Percentiles rank a stretch among this genome's conserved stretches.
These are phyloP conservation scores for Paxillus rubicundulus DNA, from an alignment of 768 basidiomycete species.

Conservation along the genomic window DNA sequence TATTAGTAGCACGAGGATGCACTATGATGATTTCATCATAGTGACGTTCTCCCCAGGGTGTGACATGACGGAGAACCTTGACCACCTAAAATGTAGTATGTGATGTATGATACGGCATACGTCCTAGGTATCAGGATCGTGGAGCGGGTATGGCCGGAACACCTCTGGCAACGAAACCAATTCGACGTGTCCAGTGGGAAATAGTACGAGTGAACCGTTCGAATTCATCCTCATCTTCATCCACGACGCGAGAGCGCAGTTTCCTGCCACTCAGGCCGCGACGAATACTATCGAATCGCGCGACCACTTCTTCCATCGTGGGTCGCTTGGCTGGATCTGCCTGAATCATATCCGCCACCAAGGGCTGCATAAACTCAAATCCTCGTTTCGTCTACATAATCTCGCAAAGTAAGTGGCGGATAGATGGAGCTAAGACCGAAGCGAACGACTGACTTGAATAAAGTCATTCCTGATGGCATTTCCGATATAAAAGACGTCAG, in stretches of 20 bases:
- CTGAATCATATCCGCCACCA: slow-evolving; percentile 22
- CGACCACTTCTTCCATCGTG: slow-evolving; percentile 19
- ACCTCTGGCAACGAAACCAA: slow-evolving; percentile 8
- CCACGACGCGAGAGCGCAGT: slow-evolving; percentile 30
- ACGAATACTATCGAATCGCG: slow-evolving; percentile 15
- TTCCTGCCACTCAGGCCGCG: slow-evolving; percentile 8
- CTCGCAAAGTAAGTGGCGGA: no score
- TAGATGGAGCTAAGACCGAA: no score
- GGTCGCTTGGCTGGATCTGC: slow-evolving; percentile 21
- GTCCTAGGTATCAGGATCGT: neutral
- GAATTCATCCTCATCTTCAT: slow-evolving; percentile 11
- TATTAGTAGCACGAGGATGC: no score
- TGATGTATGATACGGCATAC: no score
- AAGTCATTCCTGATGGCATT: slow-evolving; percentile 37
- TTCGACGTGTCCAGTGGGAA: slow-evolving; percentile 26
- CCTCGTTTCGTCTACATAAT: slow-evolving; percentile 2
- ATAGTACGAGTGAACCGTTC: slow-evolving; percentile 8
- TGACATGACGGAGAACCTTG: no score
- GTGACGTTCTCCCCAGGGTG: no score
- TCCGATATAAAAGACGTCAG: slow-evolving; percentile 45
- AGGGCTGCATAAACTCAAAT: slow-evolving; percentile 22
- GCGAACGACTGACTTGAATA: slow-evolving; percentile 23
- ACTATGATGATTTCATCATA: no score
- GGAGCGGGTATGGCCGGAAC: slow-evolving; percentile 13
- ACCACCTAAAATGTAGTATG: no score